Percentiles rank a stretch among this genome's conserved stretches.
phyloP scores from a whole-genome alignment of 768 basidiomycete genomes.

The Podaxis sp. region DNA sequence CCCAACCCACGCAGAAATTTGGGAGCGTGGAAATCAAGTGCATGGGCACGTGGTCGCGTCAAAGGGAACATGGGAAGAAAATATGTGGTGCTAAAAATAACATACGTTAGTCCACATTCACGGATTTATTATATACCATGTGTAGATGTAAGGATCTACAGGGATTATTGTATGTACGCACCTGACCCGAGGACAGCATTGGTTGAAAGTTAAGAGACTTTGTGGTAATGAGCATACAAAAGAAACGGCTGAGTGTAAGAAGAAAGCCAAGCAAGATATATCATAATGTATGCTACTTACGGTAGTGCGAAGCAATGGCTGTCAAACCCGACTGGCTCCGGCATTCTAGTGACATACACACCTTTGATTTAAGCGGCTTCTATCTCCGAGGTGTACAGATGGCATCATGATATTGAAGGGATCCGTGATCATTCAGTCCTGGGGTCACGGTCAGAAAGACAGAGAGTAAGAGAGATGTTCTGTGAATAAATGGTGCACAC shows the following conservation, averaged over 20 bases:
- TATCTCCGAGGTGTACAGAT: neutral
- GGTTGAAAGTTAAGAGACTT: neutral
- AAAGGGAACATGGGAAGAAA: conserved; percentile 8
- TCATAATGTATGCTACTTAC: too few species aligned
- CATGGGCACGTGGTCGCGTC: conserved; percentile 8
- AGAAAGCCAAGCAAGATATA: too few species aligned
- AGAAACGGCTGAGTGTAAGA: neutral
- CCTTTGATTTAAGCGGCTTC: neutral
- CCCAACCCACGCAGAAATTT: neutral
- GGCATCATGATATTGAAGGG: neutral
- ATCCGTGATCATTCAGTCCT: neutral
- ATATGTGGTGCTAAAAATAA: neutral
- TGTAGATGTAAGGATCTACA: too few species aligned
- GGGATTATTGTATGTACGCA: neutral
- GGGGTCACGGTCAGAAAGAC: too few species aligned
- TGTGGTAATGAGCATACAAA: too few species aligned
- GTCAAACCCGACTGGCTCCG: neutral
- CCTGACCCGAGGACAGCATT: neutral
- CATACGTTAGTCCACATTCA: neutral
- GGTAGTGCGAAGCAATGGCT: neutral
- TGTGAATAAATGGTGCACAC: too few species aligned
- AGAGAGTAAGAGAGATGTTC: too few species aligned
- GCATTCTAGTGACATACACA: neutral
- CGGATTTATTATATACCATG: neutral
- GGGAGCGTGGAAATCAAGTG: conserved; percentile 4